Percentiles rank a stretch among this genome's conserved stretches.
Conservation (phyloP, 1,284 basidiomycete species). For the Tetrapyrgos nigripes region DNA sequence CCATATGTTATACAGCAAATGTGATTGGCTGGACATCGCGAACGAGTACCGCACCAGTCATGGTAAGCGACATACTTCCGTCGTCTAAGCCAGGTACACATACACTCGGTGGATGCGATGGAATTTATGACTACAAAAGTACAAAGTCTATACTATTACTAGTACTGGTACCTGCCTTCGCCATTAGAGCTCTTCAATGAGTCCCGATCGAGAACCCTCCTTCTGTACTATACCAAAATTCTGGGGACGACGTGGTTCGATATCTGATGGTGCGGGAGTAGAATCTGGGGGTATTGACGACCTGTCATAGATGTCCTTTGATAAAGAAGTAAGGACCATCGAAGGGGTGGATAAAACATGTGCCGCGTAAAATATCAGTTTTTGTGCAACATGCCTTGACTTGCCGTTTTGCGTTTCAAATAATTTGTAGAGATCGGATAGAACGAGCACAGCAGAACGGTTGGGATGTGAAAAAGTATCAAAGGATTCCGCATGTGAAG, state of each 20-base stretch:
- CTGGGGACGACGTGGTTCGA: no score
- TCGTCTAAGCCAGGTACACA: no score
- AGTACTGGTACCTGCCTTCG: neutral
- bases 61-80: no score
- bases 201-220: no score
- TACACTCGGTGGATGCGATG: no score
- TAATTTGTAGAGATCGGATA: conserved; percentile 58
- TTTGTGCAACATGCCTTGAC: conserved; percentile 48
- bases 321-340: conserved; percentile 44
- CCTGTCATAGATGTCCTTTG: conserved; percentile 44
- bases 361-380: conserved; percentile 64
- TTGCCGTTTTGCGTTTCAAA: conserved; percentile 33
- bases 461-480: conserved; percentile 43
- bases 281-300: conserved; percentile 15
- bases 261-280: no score
- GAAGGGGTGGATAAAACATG: conserved; percentile 52
- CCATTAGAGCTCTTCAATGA: neutral
- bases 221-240: no score
- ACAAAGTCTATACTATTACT: neutral
- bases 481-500: conserved; percentile 18
- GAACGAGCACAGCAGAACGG: conserved; percentile 46
- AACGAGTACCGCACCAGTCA: no score
- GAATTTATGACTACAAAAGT: no score
- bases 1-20: no score
- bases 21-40: no score